phyloP scores from a whole-genome alignment of 2,329 filamentous ascomycete genomes.

The Aspergillus flavus region DNA sequence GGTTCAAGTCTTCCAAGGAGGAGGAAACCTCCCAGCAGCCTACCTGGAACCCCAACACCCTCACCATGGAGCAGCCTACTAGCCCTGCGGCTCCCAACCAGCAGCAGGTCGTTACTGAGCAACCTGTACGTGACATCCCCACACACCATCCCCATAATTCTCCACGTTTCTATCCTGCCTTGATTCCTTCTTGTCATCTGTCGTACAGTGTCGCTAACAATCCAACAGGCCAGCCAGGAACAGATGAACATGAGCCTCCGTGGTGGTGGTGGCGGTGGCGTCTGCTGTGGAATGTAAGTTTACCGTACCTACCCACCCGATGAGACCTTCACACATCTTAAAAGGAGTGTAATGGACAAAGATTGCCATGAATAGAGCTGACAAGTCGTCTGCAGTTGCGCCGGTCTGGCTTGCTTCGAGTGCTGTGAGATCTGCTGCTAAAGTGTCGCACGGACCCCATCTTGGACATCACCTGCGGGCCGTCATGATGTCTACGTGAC shows the following conservation, averaged over 20 bases:
- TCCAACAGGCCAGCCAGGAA: slow-evolving; percentile 25
- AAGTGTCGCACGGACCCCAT: not conserved
- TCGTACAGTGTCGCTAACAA: slow-evolving; percentile 1
- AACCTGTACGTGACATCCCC: slow-evolving; percentile 27
- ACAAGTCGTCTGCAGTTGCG: slow-evolving; percentile 25
- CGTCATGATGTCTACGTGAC: not conserved
- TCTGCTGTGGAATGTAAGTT: slow-evolving; percentile 41
- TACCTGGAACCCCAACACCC: slow-evolving; percentile 34
- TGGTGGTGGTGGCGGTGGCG: slow-evolving; percentile 33
- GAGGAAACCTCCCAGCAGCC: slow-evolving; percentile 23
- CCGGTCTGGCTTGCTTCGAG: slow-evolving; percentile 38
- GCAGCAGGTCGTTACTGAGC: slow-evolving; percentile 30
- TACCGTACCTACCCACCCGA: not conserved
- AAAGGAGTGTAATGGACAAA: not conserved
- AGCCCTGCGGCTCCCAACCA: slow-evolving; percentile 33
- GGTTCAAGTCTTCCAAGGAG: slow-evolving; percentile 35
- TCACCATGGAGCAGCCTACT: slow-evolving; percentile 37
- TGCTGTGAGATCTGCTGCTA: slow-evolving; percentile 40
- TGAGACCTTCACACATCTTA: not conserved
- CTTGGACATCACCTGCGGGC: not conserved
- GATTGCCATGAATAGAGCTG: not conserved
- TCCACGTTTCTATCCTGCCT: not conserved
- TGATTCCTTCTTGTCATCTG: not conserved
- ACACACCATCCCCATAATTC: not conserved
- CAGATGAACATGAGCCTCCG: slow-evolving; percentile 35